Evolutionary conservation across 169 alveolate genomes (phyloP), one percentile per base, ranked within the genome.

Genomic region (Cryptosporidium tyzzeri): DNA sequence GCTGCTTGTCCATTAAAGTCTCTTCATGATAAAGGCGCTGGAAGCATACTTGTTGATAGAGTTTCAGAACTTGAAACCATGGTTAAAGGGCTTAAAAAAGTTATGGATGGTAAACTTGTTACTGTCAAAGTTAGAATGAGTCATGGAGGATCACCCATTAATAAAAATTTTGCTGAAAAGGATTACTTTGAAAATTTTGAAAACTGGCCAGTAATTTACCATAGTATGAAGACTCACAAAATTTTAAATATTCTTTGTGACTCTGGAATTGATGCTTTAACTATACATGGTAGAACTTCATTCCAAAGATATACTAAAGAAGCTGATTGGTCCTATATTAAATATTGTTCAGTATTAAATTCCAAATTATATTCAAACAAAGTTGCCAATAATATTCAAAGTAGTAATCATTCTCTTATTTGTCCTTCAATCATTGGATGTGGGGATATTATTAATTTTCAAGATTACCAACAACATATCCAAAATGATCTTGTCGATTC

Each of bases 1-100:
- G 91, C 93, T 35, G 97, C 96, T 29, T 95, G 97, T 85, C 97
- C 97, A 1, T 80, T 95, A 48, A 96, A 94, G 65, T 93, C 92
- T 91, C 95, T 93, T 33, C 94, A 91, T 75, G 91, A 91, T 61
- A 73, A 70, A 85, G 71, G 94, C 74, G 67, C 91, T 70, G 94
- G 94, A 86, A 39, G 92, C 69, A 37, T 67, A 33, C 86, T 92
- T 21, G 65, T 92, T 4, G 84, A 92, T 50, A 85, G 92, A 61
- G 84, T 67, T 29, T 71, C 85, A 5, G 89, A 69, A n/a, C 41
- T 92, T 16, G 87, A 69, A 29, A 35, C 75, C 10, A 91, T 92
- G 70, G 67, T 86, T 51, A 74, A 70, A 44, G 89, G 93, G 31
- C 86, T 92, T 18, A 91, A 86, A 84, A 68, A 85, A 29, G 86